Conservation (phyloP, 306 rosid species). For the Acacia melanoxylon region DNA sequence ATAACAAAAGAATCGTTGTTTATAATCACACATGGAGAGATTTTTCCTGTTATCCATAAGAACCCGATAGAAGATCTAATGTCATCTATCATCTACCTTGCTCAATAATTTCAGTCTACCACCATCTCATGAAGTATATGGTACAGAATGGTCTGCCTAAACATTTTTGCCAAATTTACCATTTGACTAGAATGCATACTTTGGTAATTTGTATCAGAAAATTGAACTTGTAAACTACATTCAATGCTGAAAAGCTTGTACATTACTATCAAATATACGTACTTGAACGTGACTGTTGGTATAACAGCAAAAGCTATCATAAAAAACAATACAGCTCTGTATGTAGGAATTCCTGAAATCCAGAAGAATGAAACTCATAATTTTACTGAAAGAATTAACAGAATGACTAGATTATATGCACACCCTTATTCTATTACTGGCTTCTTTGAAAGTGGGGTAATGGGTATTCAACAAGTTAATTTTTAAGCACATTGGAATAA, state of each 20-base stretch:
- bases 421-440: slow-evolving; percentile 10
- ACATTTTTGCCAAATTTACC: not conserved
- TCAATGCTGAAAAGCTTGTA: slow-evolving; percentile 8
- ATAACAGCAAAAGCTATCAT: slow-evolving; percentile 80
- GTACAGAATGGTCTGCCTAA: slow-evolving; percentile 9
- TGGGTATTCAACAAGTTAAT: not conserved
- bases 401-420: slow-evolving; percentile 1
- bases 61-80: not conserved
- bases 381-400: slow-evolving; percentile 12
- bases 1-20: not conserved
- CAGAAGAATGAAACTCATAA: slow-evolving; percentile 28
- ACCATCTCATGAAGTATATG: slow-evolving; percentile 13
- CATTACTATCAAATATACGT: slow-evolving; percentile 35
- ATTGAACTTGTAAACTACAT: not conserved
- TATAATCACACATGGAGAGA: not conserved
- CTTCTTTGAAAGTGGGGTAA: not conserved
- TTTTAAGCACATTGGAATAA: not conserved
- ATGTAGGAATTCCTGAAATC: slow-evolving; percentile 61
- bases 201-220: slow-evolving; percentile 14
- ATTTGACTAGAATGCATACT: not conserved
- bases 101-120: slow-evolving; percentile 13
- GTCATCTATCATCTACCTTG: not conserved
- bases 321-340: slow-evolving; percentile 47
- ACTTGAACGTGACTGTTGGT: slow-evolving; percentile 84
- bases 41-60: not conserved